Base-by-base conservation (phyloP, 73 alveolate species). In the Paramecium biaurelia region DNA sequence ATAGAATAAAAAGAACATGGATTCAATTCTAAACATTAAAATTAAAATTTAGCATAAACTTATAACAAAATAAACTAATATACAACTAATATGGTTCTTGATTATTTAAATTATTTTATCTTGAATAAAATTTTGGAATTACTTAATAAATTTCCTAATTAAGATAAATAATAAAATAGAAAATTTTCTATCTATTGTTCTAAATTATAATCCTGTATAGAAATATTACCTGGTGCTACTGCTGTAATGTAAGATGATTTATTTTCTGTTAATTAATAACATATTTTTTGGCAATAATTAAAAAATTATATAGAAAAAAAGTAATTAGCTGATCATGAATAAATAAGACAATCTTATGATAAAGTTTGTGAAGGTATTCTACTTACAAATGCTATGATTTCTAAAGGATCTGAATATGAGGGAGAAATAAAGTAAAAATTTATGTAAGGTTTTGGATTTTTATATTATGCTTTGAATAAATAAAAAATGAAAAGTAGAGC, bases 391-490 rank as follows among this genome's bases (percentile, higher is more conserved):
- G 94, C 94, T 3, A 38, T 89, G 70, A 82, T 89, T 1, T 76
- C 94, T 4, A 89, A 70, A 70, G 94, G 92, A 45, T 56, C 92
- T 20, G 94, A 89, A 41, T 68, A 89, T 12, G 30, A 89, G 12
- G 59, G 67, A 21, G 42, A 38, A 42, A 57, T 89, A 23, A 59
- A 38, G 12, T 10, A 89, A 38, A 0, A 41, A 32, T 70, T 89
- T 18, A 70, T 70, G 57, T 5, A 68, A 28, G 87, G 87, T 15
- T 38, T 89, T 45, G 94, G 94, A 1, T 88, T 88, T 41, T 15
- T 89, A 38, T 70, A 24, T 70, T 89, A 89, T 70, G 41, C 74
- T 18, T 24, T 89, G 32, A 35, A 38, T 58, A 70, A 58, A 28
- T 24, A 72, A 70, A 70, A 53, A 70, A 85, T 85, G 38, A 34